Conservation (phyloP, 371 early-diverging fungal species). For the Apophysomyces trapeziformis region DNA sequence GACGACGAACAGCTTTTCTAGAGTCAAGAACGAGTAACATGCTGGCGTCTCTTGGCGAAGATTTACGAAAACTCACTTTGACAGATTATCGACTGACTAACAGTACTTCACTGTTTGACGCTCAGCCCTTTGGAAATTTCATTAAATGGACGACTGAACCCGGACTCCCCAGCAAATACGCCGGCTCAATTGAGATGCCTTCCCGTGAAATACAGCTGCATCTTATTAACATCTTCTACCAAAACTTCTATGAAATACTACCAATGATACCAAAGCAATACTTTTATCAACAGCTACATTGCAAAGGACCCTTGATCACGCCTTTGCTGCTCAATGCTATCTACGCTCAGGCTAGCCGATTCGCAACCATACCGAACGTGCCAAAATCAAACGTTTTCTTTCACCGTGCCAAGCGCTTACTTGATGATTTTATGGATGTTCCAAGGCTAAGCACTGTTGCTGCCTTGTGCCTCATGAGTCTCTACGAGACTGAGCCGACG, state of each 20-base stretch:
- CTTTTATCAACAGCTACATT: slow-evolving; percentile 27
- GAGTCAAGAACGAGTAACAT: slow-evolving; percentile 25
- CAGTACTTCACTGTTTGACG: slow-evolving; percentile 18
- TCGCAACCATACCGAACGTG: slow-evolving; percentile 14
- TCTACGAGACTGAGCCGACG: slow-evolving; percentile 34
- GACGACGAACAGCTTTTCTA: slow-evolving; percentile 18
- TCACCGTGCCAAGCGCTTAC: slow-evolving; percentile 33
- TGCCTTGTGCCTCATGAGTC: slow-evolving; percentile 34
- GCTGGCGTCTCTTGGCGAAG: slow-evolving; percentile 23
- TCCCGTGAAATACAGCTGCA: slow-evolving; percentile 35
- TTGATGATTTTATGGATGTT: slow-evolving; percentile 43
- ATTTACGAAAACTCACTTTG: slow-evolving; percentile 21
- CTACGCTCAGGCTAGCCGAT: slow-evolving; percentile 24
- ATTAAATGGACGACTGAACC: slow-evolving; percentile 35
- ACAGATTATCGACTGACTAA: slow-evolving; percentile 9
- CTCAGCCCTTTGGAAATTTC: slow-evolving; percentile 28
- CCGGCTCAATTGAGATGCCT: slow-evolving; percentile 21
- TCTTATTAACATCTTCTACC: slow-evolving; percentile 40
- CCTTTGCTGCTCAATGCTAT: slow-evolving; percentile 41
- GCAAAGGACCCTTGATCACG: slow-evolving; percentile 34
- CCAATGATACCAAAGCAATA: slow-evolving; percentile 20
- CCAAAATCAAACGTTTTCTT: slow-evolving; percentile 33
- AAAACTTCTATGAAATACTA: slow-evolving; percentile 34
- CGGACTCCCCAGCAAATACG: slow-evolving; percentile 16
- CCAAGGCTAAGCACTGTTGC: slow-evolving; percentile 44